Conservation (phyloP, 345 rosid genomes). For the Syzygium oleosum region DNA sequence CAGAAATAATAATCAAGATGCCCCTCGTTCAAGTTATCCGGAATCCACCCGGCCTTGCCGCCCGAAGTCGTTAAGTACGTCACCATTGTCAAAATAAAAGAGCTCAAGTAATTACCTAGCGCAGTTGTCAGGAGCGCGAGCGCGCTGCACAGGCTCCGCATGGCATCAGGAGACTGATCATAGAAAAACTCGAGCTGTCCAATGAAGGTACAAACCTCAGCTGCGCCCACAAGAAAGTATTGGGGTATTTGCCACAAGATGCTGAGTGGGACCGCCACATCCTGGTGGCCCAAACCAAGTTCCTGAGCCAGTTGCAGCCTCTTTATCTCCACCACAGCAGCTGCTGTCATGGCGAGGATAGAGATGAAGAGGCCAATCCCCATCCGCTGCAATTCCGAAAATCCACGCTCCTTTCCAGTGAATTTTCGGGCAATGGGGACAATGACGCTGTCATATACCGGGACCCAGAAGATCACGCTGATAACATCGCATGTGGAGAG, state of each 20-base stretch:
- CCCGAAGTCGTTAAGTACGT: conserved; percentile 52
- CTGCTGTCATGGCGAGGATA: conserved; percentile 63
- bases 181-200: conserved; percentile 93
- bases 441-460: conserved; percentile 62
- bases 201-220: conserved; percentile 72
- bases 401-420: conserved; percentile 83
- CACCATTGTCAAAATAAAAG: conserved; percentile 73
- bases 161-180: conserved; percentile 91
- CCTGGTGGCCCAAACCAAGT: conserved; percentile 48
- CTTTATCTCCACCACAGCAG: conserved; percentile 70
- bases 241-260: conserved; percentile 92
- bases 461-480: conserved; percentile 85
- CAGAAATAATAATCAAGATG: conserved; percentile 96
- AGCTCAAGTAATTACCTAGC: conserved; percentile 77
- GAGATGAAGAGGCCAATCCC: conserved; percentile 86
- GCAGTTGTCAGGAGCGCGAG: conserved; percentile 64
- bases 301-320: conserved; percentile 67
- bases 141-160: conserved; percentile 87
- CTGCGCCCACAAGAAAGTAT: conserved; percentile 81
- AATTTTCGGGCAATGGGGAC: conserved; percentile 73
- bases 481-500: conserved; percentile 70
- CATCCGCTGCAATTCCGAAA: conserved; percentile 86
- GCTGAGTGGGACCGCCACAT: conserved; percentile 53
- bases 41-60: conserved; percentile 77
- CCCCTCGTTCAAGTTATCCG: conserved; percentile 76